These are phyloP conservation scores for Sanguinoderma infundibulare DNA, from an alignment of 1,284 basidiomycete genomes.

Conservation along the genomic window DNA sequence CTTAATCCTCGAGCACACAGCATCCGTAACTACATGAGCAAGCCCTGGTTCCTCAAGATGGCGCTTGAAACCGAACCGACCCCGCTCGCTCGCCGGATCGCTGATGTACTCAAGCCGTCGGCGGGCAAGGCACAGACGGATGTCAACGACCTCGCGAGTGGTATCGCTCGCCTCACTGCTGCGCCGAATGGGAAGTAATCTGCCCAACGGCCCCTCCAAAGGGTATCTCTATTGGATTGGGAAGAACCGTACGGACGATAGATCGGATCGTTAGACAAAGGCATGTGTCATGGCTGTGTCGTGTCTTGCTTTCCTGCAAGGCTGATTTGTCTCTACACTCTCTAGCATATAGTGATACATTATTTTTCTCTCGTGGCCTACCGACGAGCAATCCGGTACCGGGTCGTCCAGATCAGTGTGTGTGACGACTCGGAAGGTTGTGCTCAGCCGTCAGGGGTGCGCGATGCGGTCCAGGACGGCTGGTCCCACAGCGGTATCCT, in stretches of 20 bases:
- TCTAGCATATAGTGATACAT: background rate
- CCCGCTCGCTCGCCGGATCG: slow-evolving; percentile 53
- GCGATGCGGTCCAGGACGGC: too few relatives aligned
- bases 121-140: slow-evolving; percentile 20
- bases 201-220: slow-evolving; percentile 23
- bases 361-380: background rate
- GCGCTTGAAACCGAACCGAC: slow-evolving; percentile 60
- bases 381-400: too few relatives aligned
- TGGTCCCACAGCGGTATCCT: too few relatives aligned
- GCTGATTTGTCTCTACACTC: background rate
- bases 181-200: slow-evolving; percentile 12
- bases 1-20: slow-evolving; percentile 42
- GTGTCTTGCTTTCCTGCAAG: background rate
- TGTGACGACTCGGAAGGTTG: too few relatives aligned
- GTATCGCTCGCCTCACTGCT: slow-evolving; percentile 24
- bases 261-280: slow-evolving; percentile 5
- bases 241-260: background rate
- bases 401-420: too few relatives aligned
- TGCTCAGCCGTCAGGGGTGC: too few relatives aligned
- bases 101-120: slow-evolving; percentile 40
- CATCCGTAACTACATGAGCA: slow-evolving; percentile 96
- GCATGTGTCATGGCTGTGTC: background rate
- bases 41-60: slow-evolving; percentile 81
- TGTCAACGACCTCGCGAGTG: slow-evolving; percentile 24
- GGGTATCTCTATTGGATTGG: slow-evolving; percentile 6